These are phyloP conservation scores for Colletotrichum spaethianum DNA, from an alignment of 2,329 filamentous ascomycete species.

Conservation along the genomic window DNA sequence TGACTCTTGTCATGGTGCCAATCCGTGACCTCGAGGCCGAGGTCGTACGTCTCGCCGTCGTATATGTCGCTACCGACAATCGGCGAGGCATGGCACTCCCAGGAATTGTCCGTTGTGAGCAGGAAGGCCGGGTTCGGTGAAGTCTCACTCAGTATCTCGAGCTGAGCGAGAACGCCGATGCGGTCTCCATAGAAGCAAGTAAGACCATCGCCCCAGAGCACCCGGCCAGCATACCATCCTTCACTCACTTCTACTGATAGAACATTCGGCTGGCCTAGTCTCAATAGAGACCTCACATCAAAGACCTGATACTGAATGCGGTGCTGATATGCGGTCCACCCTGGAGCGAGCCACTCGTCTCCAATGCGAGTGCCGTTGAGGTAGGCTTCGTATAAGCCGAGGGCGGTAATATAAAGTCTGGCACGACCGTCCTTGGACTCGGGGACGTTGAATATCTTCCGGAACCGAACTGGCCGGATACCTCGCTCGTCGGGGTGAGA, in stretches of 20 bases:
- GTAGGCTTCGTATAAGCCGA: conserved; percentile 54
- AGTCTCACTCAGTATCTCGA: conserved; percentile 53
- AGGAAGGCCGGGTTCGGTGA: conserved; percentile 39
- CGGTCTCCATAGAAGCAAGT: conserved; percentile 55
- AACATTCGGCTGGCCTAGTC: conserved; percentile 49
- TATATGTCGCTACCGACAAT: conserved; percentile 61
- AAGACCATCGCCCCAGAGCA: conserved; percentile 29
- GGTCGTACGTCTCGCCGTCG: conserved; percentile 67
- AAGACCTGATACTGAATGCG: conserved; percentile 60
- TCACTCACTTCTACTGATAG: conserved; percentile 64
- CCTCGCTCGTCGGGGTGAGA: conserved; percentile 16
- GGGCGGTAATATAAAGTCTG: conserved; percentile 53
- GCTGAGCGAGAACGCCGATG: conserved; percentile 55
- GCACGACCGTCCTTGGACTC: conserved; percentile 35
- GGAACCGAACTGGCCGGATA: conserved; percentile 32
- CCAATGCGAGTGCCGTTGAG: conserved; percentile 54
- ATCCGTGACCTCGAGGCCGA: conserved; percentile 45
- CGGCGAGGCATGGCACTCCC: conserved; percentile 52
- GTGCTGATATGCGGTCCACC: conserved; percentile 61
- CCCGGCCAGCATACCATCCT: conserved; percentile 63
- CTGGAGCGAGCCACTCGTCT: conserved; percentile 54
- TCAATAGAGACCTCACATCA: conserved; percentile 56
- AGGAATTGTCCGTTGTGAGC: conserved; percentile 55
- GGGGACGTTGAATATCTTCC: conserved; percentile 23
- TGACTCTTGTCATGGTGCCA: conserved; percentile 46